phyloP scores from a whole-genome alignment of 2,329 filamentous ascomycete species.

The Neoarthrinium moseri region DNA sequence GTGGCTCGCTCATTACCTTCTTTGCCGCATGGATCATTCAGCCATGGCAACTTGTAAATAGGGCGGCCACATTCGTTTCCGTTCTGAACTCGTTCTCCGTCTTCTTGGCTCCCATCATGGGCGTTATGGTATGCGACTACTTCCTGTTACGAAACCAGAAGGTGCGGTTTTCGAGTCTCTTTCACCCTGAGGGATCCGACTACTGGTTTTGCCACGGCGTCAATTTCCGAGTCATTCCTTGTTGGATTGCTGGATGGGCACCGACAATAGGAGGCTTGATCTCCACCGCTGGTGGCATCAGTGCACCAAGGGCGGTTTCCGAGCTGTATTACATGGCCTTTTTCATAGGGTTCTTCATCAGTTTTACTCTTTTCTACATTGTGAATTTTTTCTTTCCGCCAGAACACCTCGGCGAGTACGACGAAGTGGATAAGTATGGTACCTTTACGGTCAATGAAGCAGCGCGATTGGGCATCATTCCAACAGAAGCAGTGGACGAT shows the following conservation, averaged over 20 bases:
- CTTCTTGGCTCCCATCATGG: slow-evolving; percentile 32
- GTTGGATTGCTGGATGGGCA: slow-evolving; percentile 41
- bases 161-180: slow-evolving; percentile 31
- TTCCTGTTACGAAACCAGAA: slow-evolving; percentile 29
- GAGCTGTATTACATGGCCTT: slow-evolving; percentile 16
- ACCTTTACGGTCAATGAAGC: slow-evolving; percentile 13
- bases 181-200: slow-evolving; percentile 24
- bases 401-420: slow-evolving; percentile 6
- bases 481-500: slow-evolving; percentile 11
- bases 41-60: slow-evolving; percentile 25
- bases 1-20: slow-evolving; percentile 22
- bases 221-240: slow-evolving; percentile 36
- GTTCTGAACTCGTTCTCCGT: slow-evolving; percentile 35
- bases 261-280: slow-evolving; percentile 38
- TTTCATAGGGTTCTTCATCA: slow-evolving; percentile 14
- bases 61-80: slow-evolving; percentile 20
- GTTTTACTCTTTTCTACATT: slow-evolving; percentile 12
- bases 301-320: slow-evolving; percentile 11
- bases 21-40: slow-evolving; percentile 21
- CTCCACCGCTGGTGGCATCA: slow-evolving; percentile 28
- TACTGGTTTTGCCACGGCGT: slow-evolving; percentile 41
- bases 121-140: slow-evolving; percentile 32
- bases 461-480: slow-evolving; percentile 9
- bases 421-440: slow-evolving; percentile 9
- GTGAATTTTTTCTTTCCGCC: slow-evolving; percentile 9